A percentile compares a stretch with the other conserved stretches of the same genome.
These are phyloP conservation scores for Podospora pseudopauciseta DNA, from an alignment of 495 filamentous ascomycete genomes.

Conservation along the genomic window DNA sequence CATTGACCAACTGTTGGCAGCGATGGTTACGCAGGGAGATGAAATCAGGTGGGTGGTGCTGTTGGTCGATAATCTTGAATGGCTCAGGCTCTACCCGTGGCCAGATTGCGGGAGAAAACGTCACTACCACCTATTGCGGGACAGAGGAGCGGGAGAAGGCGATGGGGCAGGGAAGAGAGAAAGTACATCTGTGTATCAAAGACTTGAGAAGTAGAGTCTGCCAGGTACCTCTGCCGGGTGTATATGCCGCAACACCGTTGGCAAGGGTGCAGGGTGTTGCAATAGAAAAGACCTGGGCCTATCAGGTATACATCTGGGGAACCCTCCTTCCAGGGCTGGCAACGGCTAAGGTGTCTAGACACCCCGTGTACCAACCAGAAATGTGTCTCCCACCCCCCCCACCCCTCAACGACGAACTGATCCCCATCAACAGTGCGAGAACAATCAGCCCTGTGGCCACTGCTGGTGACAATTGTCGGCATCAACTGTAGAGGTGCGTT, in stretches of 20 bases:
- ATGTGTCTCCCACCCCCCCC: background rate
- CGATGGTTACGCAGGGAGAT: background rate
- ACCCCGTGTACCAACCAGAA: background rate
- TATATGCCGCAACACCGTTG: background rate
- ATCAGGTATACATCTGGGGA: background rate
- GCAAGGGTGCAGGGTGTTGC: background rate
- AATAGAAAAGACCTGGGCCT: background rate
- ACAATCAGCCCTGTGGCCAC: background rate
- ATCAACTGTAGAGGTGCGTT: background rate
- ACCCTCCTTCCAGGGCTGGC: background rate
- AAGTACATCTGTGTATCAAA: background rate
- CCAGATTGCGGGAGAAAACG: background rate
- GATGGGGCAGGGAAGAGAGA: background rate
- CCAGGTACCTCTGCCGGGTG: background rate
- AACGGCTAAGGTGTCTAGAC: background rate
- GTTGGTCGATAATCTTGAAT: background rate
- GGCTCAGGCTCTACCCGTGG: background rate
- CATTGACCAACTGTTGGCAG: background rate
- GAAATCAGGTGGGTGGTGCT: background rate
- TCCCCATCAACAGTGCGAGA: background rate
- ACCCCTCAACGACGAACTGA: background rate
- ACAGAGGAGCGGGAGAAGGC: background rate
- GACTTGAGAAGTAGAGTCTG: background rate
- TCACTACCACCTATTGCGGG: background rate
- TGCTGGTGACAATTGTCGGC: background rate